Evolutionary conservation across 352 stramenopile genomes (phyloP), one percentile per base, ranked within the genome.

Genomic region (Globisporangium lucens): DNA sequence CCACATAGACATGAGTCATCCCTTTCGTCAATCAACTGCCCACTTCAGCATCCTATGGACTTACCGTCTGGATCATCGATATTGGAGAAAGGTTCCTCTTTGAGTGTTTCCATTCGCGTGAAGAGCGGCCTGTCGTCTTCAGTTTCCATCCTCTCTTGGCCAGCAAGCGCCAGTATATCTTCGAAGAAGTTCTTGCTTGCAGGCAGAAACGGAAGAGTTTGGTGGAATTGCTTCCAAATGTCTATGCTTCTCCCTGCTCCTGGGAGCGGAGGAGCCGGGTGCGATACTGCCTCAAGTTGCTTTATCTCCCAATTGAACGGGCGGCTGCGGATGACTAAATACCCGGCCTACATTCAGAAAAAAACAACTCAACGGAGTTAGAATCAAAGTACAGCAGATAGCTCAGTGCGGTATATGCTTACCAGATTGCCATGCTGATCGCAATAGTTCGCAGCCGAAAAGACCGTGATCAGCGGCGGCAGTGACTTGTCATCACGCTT

Each of bases 371-470:
- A 24, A 15, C 17, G 36, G 36, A 61, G 57, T 67, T 8, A 60
- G 17, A 20, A 47, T 30, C 17, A 24, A 29, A 47, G 22, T 6
- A 33, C 52, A 51, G 30, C 1, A 20, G 49, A 22, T 17, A 22
- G 10, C 7, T 0, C 38, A 4, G 43, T 24, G 2, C 12, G 17
- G 43, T 2, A 24, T 24, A 36, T 53, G 27, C 72, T 56, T 61
- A 93, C 87, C 79, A 79, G 77, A 52, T 95, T 94, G 9, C 70
- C 67, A 38, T 91, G 86, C 13, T 73, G 79, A 74, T 98, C 95
- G 65, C 95, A 99, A 73, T 99, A 98, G 67, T 98, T 98, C 1
- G 95, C 92, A 5, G 96, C 96, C 24, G 87, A 98, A 78, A 98
- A 99, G 4, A 99, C 86, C 0, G 96, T 99, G 53, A 99, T 90